Base-by-base conservation (phyloP, 2,329 filamentous ascomycete genomes). In the Graphilbum fragrans region DNA sequence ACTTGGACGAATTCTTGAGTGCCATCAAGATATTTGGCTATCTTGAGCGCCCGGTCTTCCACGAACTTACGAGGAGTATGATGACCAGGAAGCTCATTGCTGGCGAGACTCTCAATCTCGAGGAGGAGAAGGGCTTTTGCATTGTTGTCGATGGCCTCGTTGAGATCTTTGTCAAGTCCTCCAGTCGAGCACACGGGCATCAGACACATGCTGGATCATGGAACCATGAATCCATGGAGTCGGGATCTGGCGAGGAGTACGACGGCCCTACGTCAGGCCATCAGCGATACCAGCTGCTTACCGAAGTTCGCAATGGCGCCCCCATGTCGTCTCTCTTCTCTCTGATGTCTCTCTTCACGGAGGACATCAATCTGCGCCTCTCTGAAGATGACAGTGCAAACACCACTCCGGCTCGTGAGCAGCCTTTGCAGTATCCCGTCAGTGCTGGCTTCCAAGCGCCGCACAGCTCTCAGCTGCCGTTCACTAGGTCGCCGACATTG, bases 21-120 rank as follows among this genome's bases (percentile, higher is more conserved):
- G 92, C 93, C 23, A 98, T 98, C 66, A 98, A 96, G 61, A 92
- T 98, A 44, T 98, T 98, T 62, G 92, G 92, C 9, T 98, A 96
- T 56, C 68, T 98, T 35, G 92, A 98, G 58, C 78, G 92, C 21
- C 87, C 92, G 0, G 92, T 98, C 34, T 98, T 98, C 55, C 93
- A 98, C 55, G 92, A 98, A 62, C 74, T 98, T 52, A 98, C 92
- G 0, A 73, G 92, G 45, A 95, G 88, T 45, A 98, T 98, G 92
- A 92, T 98, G 65, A 98, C 93, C 18, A 74, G 86, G 52, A 95
- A 95, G 61, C 70, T 98, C 38, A 93, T 96, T 53, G 90, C 92
- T 5, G 92, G 92, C 23, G 92, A 98, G 61, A 98, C 92, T 0
- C 69, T 98, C 52, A 79, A 95, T 49, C 67, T 98, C 25, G 92